Conservation (phyloP, 2,329 filamentous ascomycete species). For the Chaetomium sp. region DNA sequence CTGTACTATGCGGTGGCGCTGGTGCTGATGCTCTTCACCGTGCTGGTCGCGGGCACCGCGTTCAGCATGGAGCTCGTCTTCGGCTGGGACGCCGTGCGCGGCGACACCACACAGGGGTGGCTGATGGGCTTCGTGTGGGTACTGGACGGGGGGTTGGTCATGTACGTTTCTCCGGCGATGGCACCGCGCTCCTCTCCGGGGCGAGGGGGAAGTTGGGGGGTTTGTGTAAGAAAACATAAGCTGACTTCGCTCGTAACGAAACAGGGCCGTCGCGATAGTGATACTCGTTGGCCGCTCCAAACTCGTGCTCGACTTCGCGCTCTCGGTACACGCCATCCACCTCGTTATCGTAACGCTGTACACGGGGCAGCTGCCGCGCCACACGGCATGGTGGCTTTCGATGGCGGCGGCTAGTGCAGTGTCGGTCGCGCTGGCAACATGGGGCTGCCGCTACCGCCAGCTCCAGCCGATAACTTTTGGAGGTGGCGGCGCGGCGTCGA, state of each 20-base stretch:
- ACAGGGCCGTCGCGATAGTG: slow-evolving; percentile 79
- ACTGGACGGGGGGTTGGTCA: slow-evolving; percentile 56
- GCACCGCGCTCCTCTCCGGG: too few species aligned
- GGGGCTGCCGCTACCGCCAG: slow-evolving; percentile 90
- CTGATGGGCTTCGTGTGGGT: slow-evolving; percentile 61
- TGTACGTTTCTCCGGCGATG: slow-evolving; percentile 42
- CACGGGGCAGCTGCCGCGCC: slow-evolving; percentile 71
- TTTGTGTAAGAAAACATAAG: neutral
- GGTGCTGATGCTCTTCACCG: slow-evolving; percentile 49
- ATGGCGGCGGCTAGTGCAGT: slow-evolving; percentile 52
- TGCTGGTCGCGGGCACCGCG: slow-evolving; percentile 58
- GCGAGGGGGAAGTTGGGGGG: too few species aligned
- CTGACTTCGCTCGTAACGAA: neutral
- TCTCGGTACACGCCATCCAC: slow-evolving; percentile 64
- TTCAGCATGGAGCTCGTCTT: slow-evolving; percentile 59
- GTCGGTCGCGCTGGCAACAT: slow-evolving; percentile 69
- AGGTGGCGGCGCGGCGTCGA: slow-evolving; percentile 50
- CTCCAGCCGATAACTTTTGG: slow-evolving; percentile 87
- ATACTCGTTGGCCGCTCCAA: slow-evolving; percentile 85
- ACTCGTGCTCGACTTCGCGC: slow-evolving; percentile 89
- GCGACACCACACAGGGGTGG: slow-evolving; percentile 65
- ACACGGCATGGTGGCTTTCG: slow-evolving; percentile 82
- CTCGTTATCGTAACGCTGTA: slow-evolving; percentile 65
- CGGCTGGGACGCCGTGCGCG: slow-evolving; percentile 60
- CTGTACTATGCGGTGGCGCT: slow-evolving; percentile 46